phyloP scores from a whole-genome alignment of 2,329 filamentous ascomycete genomes.

The Fusarium graminum region DNA sequence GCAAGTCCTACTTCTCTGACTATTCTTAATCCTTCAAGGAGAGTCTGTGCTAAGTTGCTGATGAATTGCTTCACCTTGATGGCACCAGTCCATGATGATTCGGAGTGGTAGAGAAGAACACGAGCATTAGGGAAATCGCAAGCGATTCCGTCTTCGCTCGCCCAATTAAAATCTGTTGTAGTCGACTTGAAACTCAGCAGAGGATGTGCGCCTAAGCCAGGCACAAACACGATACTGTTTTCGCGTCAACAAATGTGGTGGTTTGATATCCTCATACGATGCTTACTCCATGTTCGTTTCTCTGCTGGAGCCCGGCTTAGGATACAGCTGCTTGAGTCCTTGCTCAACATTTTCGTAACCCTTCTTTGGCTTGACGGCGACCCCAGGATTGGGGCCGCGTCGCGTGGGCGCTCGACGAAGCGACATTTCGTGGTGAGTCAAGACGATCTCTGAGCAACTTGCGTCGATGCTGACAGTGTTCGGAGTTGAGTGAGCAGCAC shows the following conservation, averaged over 20 bases:
- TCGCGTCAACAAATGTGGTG: background rate
- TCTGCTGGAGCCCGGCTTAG: conserved; percentile 45
- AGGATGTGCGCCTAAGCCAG: conserved; percentile 57
- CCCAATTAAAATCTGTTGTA: conserved; percentile 57
- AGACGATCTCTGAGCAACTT: background rate
- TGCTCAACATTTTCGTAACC: conserved; percentile 55
- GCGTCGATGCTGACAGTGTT: conserved; percentile 6
- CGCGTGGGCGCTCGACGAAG: conserved; percentile 29
- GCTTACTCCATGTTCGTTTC: conserved; percentile 54
- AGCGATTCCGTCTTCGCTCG: conserved; percentile 49
- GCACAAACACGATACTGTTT: conserved; percentile 57
- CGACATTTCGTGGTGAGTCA: conserved; percentile 18
- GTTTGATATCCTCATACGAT: fast-evolving
- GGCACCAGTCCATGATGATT: conserved; percentile 57
- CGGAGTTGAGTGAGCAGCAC: background rate
- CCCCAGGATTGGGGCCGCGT: conserved; percentile 44
- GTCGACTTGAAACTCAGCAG: conserved; percentile 57
- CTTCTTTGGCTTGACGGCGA: conserved; percentile 48
- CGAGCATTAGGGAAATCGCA: conserved; percentile 58
- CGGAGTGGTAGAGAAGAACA: conserved; percentile 58
- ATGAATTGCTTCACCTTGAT: conserved; percentile 60
- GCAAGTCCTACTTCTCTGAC: conserved; percentile 52
- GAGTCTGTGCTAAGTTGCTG: conserved; percentile 54
- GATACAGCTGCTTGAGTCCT: conserved; percentile 57
- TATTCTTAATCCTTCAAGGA: conserved; percentile 53